Evolutionary conservation across 2,329 filamentous ascomycete species (phyloP).

Genomic region (Thelonectria rubi): DNA sequence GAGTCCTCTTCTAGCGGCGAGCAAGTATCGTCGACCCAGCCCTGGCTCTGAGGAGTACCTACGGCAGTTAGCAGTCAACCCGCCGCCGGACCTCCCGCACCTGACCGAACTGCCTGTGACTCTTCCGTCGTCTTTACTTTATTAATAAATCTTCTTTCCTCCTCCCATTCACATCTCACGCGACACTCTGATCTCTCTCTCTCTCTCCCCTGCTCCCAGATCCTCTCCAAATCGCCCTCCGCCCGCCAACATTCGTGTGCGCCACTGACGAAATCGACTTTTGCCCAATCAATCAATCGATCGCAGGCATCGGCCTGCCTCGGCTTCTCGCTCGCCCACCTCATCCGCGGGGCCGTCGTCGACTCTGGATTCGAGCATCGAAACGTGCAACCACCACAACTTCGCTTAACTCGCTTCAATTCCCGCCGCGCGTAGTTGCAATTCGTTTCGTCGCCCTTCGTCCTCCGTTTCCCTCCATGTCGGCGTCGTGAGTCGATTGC

Average conservation of each 20-base stretch:
- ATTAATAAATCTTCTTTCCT: slow-evolving; percentile 12
- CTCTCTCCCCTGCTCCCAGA: slow-evolving; percentile 10
- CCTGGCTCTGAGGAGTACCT: background rate
- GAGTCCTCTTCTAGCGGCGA: background rate
- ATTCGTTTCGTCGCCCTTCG: slow-evolving; percentile 3
- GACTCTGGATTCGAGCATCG: slow-evolving; percentile 18
- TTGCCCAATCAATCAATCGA: slow-evolving; percentile 18
- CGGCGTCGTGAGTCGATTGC: slow-evolving; percentile 41
- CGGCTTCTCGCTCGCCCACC: slow-evolving; percentile 39
- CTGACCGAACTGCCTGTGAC: slow-evolving; percentile 25
- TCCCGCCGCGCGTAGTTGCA: slow-evolving; percentile 24
- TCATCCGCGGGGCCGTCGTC: slow-evolving; percentile 39
- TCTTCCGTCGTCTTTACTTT: slow-evolving; percentile 15
- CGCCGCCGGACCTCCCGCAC: slow-evolving; percentile 37
- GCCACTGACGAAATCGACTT: slow-evolving; percentile 22
- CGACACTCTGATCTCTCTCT: slow-evolving; percentile 14
- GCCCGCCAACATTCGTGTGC: slow-evolving; percentile 12
- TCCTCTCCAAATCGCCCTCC: slow-evolving; percentile 23
- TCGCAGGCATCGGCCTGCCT: slow-evolving; percentile 34
- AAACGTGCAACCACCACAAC: slow-evolving; percentile 13
- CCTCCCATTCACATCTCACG: slow-evolving; percentile 15
- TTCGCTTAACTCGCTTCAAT: slow-evolving; percentile 21
- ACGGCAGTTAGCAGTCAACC: slow-evolving; percentile 6
- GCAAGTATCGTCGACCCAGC: background rate
- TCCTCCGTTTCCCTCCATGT: slow-evolving; percentile 37